phyloP scores from a whole-genome alignment of 805 yeast genomes.

The Scheffersomyces coipomensis region DNA sequence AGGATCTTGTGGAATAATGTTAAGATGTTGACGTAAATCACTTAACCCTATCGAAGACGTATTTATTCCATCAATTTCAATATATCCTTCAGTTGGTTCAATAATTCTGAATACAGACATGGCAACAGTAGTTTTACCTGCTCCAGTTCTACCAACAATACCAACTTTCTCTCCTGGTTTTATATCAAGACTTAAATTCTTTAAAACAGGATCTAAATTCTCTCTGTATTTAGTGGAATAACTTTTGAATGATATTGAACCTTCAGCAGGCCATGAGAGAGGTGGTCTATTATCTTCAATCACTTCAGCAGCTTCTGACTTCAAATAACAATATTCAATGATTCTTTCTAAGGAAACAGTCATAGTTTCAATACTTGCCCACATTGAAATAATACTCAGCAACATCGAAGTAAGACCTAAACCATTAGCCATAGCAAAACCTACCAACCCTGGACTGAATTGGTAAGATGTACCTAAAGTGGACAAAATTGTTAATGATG shows the following conservation, averaged over 20 bases:
- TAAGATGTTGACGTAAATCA: constrained; percentile 73
- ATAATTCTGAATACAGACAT: constrained; percentile 82
- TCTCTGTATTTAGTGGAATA: constrained; percentile 86
- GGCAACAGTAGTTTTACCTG: constrained; percentile 87
- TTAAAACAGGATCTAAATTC: constrained; percentile 76
- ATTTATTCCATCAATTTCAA: constrained; percentile 68
- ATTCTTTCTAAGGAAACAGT: constrained; percentile 36
- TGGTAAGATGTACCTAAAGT: constrained; percentile 20
- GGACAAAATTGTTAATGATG: constrained; percentile 23
- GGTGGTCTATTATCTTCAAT: constrained; percentile 36
- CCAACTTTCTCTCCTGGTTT: constrained; percentile 84
- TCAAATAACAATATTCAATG: constrained; percentile 33
- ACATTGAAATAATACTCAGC: constrained; percentile 28
- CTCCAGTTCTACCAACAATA: constrained; percentile 96
- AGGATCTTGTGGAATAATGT: constrained; percentile 92
- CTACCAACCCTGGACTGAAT: constrained; percentile 32
- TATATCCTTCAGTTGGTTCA: constrained; percentile 70
- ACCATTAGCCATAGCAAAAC: constrained; percentile 37
- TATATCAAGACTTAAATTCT: constrained; percentile 61
- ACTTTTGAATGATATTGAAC: constrained; percentile 63
- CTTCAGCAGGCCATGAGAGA: constrained; percentile 68
- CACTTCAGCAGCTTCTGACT: constrained; percentile 45
- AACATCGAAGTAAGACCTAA: constrained; percentile 29
- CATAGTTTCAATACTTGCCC: constrained; percentile 35
- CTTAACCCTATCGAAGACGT: constrained; percentile 68